These are phyloP conservation scores for Cryptococcus amylolentus DNA, from an alignment of 1,284 basidiomycete genomes.

Conservation along the genomic window DNA sequence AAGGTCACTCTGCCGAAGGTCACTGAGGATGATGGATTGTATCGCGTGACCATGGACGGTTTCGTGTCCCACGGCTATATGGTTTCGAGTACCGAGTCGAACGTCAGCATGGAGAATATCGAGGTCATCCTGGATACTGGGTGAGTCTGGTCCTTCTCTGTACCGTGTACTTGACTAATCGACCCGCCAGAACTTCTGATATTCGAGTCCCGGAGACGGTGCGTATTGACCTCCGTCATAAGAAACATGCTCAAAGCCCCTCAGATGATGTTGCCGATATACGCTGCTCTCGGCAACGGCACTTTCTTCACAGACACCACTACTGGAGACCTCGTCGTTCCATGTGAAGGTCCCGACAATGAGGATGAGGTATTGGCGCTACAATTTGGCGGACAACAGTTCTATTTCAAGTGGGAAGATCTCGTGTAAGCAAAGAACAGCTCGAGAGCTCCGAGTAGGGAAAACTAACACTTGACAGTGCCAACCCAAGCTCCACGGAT, in stretches of 20 bases:
- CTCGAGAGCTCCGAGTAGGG: neutral
- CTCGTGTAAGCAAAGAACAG: conserved; percentile 5
- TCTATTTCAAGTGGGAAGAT: conserved; percentile 12
- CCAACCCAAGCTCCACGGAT: conserved; percentile 1
- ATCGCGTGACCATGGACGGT: conserved; percentile 9
- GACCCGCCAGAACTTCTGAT: conserved; percentile 4
- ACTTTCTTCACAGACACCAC: conserved; percentile 4
- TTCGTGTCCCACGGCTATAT: conserved; percentile 3
- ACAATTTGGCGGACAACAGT: conserved; percentile 7
- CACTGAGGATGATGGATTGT: conserved; percentile 2
- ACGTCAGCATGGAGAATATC: conserved; percentile 4
- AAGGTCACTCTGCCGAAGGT: conserved; percentile 5
- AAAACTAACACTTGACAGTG: neutral
- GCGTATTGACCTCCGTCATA: neutral
- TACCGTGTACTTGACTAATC: neutral
- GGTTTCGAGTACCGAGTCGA: neutral
- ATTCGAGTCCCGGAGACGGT: conserved; percentile 9
- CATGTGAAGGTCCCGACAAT: conserved; percentile 6
- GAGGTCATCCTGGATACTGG: conserved; percentile 17
- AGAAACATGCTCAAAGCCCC: neutral
- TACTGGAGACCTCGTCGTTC: conserved; percentile 4
- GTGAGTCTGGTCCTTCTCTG: conserved; percentile 1
- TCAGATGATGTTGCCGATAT: conserved; percentile 13
- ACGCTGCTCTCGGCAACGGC: conserved; percentile 4
- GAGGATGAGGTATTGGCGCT: conserved; percentile 6